Evolutionary conservation across 1,139 yeast genomes (phyloP), one percentile per base, ranked within the genome.

Genomic region (Debaryomyces singareniensis): DNA sequence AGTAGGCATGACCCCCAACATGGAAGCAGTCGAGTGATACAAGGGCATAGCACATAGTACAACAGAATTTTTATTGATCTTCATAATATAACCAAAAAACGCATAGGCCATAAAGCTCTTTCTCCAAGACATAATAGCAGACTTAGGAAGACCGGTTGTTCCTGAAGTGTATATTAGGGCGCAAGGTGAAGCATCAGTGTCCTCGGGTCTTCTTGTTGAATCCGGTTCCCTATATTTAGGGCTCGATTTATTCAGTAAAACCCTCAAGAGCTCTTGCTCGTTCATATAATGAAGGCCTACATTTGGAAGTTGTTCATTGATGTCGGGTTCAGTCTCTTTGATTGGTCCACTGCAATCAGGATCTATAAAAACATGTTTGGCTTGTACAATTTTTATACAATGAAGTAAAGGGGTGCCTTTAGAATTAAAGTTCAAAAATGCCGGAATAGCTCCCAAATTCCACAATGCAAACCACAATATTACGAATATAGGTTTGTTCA

Each of bases 21-120:
- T 71, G 0, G 95, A 82, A 2, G 96, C 96, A 0, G 97, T 89
- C 2, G 96, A 86, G 53, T 91, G 97, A 50, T 89, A 91, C 38
- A 91, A 61, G 1, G 98, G 97, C 97, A 91, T 89, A 3, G 96
- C 86, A 0, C 96, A 84, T 57, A 83, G 82, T 5, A 86, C 78
- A 7, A 71, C 73, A 14, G 84, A 76, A 3, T 58, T 49, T 3
- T 54, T 39, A n/a, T 59, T 55, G 41, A 86, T 65, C 38, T 77
- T 71, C 66, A 83, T 73, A 31, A 84, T 79, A 39, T 70, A 68
- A 1, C 87, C 86, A 52, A 85, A 86, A 25, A 83, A 51, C 5
- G 70, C 58, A 1, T 86, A 65, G 0, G 95, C 95, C 63, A 82
- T 64, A 38, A 66, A 67, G 3, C 82, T 71, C 55, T 87, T 89